Evolutionary conservation across 2,329 filamentous ascomycete genomes (phyloP).

Genomic region (Colletotrichum sp.): DNA sequence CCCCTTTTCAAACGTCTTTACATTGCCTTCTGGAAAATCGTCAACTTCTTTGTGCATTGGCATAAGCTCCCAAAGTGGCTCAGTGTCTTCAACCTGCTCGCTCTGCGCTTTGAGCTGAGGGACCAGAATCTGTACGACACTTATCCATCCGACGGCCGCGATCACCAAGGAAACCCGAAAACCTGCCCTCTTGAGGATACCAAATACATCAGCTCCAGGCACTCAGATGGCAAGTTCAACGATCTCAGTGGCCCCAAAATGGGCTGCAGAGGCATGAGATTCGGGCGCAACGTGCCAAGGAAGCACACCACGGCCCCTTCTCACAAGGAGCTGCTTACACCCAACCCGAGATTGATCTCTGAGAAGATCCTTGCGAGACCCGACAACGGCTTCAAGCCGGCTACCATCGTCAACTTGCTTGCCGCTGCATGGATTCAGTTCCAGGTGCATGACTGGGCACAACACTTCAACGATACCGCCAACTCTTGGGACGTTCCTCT

Average conservation of each 20-base stretch:
- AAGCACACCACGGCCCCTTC: background rate
- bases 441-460: conserved; percentile 48
- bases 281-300: background rate
- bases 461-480: conserved; percentile 27
- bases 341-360: conserved; percentile 46
- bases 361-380: conserved; percentile 44
- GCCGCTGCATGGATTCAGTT: conserved; percentile 57
- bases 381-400: conserved; percentile 42
- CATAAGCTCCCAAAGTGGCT: conserved; percentile 44
- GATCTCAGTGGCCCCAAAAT: background rate
- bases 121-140: background rate
- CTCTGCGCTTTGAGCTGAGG: background rate
- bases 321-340: background rate
- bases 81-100: conserved; percentile 45
- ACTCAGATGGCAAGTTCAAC: background rate
- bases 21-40: conserved; percentile 13
- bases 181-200: background rate
- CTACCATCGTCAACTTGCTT: conserved; percentile 48
- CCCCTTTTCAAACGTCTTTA: background rate
- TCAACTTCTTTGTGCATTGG: conserved; percentile 44
- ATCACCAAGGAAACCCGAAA: background rate
- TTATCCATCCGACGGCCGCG: background rate
- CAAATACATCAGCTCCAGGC: background rate
- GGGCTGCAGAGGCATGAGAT: background rate
- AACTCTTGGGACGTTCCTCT: background rate